Conservation (phyloP, 1,139 yeast species). For the Meyerozyma elateridarum region DNA sequence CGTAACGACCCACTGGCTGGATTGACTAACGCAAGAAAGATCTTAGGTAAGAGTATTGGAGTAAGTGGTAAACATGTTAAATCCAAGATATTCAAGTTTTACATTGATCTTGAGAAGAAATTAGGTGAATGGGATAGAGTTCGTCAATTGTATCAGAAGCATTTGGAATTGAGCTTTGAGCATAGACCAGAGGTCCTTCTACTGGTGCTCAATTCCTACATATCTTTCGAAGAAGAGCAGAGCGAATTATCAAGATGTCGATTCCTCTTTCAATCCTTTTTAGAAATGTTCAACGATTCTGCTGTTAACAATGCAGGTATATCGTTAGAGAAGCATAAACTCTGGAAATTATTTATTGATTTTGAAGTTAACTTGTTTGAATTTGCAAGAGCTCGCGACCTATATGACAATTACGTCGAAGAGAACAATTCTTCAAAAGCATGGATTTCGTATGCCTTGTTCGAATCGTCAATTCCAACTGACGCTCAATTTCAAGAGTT, state of each 20-base stretch:
- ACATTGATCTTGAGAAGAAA: slow-evolving; percentile 52
- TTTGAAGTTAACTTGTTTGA: slow-evolving; percentile 59
- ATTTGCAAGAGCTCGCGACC: slow-evolving; percentile 51
- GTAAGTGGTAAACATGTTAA: slow-evolving; percentile 43
- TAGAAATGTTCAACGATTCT: slow-evolving; percentile 4
- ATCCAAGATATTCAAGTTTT: slow-evolving; percentile 53
- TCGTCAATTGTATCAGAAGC: slow-evolving; percentile 64
- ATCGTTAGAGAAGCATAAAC: neutral
- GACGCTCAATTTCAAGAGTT: slow-evolving; percentile 41
- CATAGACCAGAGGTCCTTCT: slow-evolving; percentile 13
- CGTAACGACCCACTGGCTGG: slow-evolving; percentile 42
- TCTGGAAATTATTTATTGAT: slow-evolving; percentile 41
- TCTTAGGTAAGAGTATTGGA: slow-evolving; percentile 74
- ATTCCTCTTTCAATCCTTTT: neutral
- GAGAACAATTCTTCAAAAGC: slow-evolving; percentile 27
- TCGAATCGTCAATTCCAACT: slow-evolving; percentile 67
- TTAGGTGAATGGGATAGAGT: slow-evolving; percentile 78
- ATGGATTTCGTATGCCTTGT: slow-evolving; percentile 70
- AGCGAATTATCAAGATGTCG: slow-evolving; percentile 1
- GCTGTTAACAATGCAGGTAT: too few relatives aligned
- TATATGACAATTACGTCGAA: slow-evolving; percentile 43
- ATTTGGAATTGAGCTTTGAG: slow-evolving; percentile 51
- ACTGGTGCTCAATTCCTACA: slow-evolving; percentile 1
- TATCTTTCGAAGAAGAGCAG: slow-evolving; percentile 1
- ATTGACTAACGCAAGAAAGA: slow-evolving; percentile 54